A percentile compares a stretch with the other conserved stretches of the same genome.
Evolutionary conservation across 768 basidiomycete genomes (phyloP).

Genomic region (Cystofilobasidium capitatum): DNA sequence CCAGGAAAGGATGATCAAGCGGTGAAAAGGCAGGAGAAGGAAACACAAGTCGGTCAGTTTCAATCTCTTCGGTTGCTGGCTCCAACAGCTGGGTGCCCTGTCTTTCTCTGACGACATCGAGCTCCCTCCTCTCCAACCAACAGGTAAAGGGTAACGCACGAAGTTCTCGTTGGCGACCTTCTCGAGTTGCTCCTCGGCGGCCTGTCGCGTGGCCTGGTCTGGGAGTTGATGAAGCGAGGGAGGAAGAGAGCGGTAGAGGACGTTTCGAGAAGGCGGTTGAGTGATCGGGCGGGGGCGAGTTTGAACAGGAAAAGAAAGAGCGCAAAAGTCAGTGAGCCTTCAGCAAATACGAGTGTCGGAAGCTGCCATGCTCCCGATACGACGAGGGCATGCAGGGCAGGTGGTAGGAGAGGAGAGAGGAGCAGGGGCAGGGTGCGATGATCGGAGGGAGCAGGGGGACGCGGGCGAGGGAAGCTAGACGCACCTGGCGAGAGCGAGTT

Average conservation of each 20-base stretch:
- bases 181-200: conserved; percentile 84
- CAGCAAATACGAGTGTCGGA: no score
- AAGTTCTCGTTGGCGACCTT: conserved; percentile 77
- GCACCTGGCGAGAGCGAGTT: conserved; percentile 84
- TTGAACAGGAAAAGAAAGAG: no score
- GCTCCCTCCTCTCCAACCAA: conserved; percentile 5
- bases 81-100: background rate
- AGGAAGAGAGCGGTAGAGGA: background rate
- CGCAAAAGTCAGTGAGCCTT: no score
- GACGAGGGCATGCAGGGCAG: no score
- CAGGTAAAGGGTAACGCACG: conserved; percentile 47
- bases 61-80: conserved; percentile 22
- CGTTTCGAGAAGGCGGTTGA: background rate
- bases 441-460: background rate
- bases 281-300: background rate
- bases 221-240: conserved; percentile 1
- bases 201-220: conserved; percentile 85
- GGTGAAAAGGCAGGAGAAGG: background rate
- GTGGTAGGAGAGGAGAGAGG: background rate
- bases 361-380: no score
- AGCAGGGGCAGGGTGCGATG: background rate
- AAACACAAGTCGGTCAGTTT: background rate
- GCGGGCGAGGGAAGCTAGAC: conserved; percentile 32
- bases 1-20: conserved; percentile 15
- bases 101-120: conserved; percentile 20